Evolutionary conservation across 1,284 basidiomycete species (phyloP).

Genomic region (Anthracocystis setariae): DNA sequence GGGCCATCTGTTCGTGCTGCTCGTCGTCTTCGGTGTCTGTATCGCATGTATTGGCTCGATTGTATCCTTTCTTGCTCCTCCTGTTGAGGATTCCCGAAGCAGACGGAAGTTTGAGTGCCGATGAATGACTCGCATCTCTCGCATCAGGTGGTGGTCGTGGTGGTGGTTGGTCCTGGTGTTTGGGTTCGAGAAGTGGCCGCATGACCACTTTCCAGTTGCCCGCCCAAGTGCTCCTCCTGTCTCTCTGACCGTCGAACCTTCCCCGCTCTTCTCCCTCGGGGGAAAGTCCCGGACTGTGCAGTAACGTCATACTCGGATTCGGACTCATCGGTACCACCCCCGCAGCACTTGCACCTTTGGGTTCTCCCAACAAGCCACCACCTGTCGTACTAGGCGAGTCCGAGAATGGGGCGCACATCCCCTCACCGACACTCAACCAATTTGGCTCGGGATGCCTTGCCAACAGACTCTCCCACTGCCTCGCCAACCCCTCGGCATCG

Average conservation of each 20-base stretch:
- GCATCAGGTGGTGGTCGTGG: not conserved
- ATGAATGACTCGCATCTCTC: constrained; percentile 1
- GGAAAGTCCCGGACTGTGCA: constrained; percentile 38
- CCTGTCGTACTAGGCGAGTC: too few species aligned
- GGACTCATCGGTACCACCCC: constrained; percentile 34
- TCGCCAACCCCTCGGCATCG: constrained; percentile 76
- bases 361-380: not conserved
- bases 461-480: constrained; percentile 73
- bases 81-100: constrained; percentile 1
- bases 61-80: constrained; percentile 6
- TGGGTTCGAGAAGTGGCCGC: constrained; percentile 42
- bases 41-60: not conserved
- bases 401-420: constrained; percentile 35
- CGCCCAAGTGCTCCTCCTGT: constrained; percentile 39
- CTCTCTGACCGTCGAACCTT: not conserved
- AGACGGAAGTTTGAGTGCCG: constrained; percentile 17
- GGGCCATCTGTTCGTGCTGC: not conserved
- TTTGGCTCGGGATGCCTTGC: constrained; percentile 22
- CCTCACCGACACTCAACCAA: constrained; percentile 28
- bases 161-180: too few species aligned
- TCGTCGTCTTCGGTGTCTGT: not conserved
- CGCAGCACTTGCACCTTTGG: not conserved
- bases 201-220: constrained; percentile 58
- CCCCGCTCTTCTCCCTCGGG: not conserved
- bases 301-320: constrained; percentile 44